Base-by-base conservation (phyloP, 768 basidiomycete genomes). In the Hygrocybe coccinea region DNA sequence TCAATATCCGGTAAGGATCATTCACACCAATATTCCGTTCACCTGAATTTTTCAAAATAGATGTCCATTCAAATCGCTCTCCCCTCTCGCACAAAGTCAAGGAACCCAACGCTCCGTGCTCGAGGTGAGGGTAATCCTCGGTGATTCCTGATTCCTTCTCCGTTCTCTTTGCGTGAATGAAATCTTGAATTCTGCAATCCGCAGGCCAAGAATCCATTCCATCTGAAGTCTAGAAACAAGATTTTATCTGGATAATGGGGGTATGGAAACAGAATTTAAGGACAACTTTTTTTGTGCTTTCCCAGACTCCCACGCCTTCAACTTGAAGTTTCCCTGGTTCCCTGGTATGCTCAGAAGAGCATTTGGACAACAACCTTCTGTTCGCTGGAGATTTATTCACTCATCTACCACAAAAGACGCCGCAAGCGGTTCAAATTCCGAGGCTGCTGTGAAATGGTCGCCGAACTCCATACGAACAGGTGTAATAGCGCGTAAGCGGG, bases 401-500 rank as follows among this genome's bases (percentile, higher is more conserved):
- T 71, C 71, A 5, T 76, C 80, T 17, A 56, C 64, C 7, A 66
- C 62, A 10, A 70, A 67, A 52, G 67, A 66, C 14, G 56, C 69
- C 33, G 60, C 69, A 3, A 60, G 70, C 68, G 51, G 62, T 60
- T 21, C 63, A 21, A 57, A 56, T 33, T 56, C 62, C 56, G 50
- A 54, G 37, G 59, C 70, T n/a, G 29, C 74, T 37, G 57, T 75
- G 10, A 86, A 88, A 80, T 97, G 95, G 95, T 84, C 84, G 4
- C 85, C 95, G 46, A 76, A 79, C 57, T 93, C 91, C 6, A 80
- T 89, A 59, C 82, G 97, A 55, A 95, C 94, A 0, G 97, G 97
- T 7, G 76, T 97, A 59, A 87, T 99, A 69, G 95, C 93, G 22
- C 81, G 87, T 56, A 99, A 99, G 76, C 84, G 92, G 54, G 97